Base-by-base conservation (phyloP, 495 filamentous ascomycete species). In the Aspergillus taichungensis region DNA sequence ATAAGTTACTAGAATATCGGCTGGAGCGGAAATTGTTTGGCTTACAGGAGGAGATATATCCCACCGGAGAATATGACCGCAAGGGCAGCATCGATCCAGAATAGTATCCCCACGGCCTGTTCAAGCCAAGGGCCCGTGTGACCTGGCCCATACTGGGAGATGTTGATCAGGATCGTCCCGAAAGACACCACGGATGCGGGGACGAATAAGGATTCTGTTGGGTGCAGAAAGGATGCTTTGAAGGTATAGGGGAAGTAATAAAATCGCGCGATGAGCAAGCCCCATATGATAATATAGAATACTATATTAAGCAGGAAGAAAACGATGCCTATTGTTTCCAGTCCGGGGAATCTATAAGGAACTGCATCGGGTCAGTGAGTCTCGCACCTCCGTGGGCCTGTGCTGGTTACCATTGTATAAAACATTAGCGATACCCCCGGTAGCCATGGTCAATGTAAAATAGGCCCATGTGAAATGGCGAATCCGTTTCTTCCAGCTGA, bases 341-440 rank as follows among this genome's bases (percentile, higher is more conserved):
- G 63, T 56, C 86, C 88, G 6, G 60, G 61, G 45, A 86, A 83
- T 31, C 69, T 69, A 57, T 81, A 90, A 1, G 86, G 82, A 29
- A 88, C 82, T 86, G 54, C 33, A 4, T 27, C 12, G 8, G 18
- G 18, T 24, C 18, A 24, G 18, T 24, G 18, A 2, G 18, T 24
- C 18, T 24, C 18, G 18, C 18, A 4, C 4, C 18, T 24, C 18
- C 4, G 18, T 24, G 18, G 18, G 18, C 18, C 18, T 24, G 18
- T 24, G 18, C 18, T 4, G 18, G 18, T 51, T 73, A 87, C 85
- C 73, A 14, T 74, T 69, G 54, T 84, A 74, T 42, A 92, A 56
- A 8, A 88, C 83, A 65, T 90, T 92, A 7, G 87, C 82, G 47
- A 94, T 69, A 0, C 88, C 88, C 9, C 87, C 88, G 0, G 88